Evolutionary conservation across 2,329 filamentous ascomycete genomes (phyloP).

Genomic region (Ascochyta lentis): DNA sequence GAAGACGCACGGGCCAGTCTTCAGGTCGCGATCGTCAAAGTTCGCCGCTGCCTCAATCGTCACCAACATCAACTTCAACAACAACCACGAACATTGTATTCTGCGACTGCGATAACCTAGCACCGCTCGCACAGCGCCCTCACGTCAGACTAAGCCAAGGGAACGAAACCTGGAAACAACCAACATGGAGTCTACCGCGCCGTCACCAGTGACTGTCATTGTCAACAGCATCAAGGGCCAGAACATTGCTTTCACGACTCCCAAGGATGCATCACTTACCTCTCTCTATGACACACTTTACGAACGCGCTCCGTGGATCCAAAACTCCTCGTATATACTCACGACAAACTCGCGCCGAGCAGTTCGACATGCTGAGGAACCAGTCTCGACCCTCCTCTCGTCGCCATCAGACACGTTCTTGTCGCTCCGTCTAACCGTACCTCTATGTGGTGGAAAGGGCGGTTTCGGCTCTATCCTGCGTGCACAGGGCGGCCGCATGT

Average conservation of each 20-base stretch:
- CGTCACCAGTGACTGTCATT: slow-evolving; percentile 62
- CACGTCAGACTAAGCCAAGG: too few species aligned
- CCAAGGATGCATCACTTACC: slow-evolving; percentile 69
- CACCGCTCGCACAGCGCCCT: neutral
- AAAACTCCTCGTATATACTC: slow-evolving; percentile 70
- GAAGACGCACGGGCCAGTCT: slow-evolving; percentile 15
- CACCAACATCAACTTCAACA: slow-evolving; percentile 4
- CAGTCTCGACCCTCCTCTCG: slow-evolving; percentile 69
- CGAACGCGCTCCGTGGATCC: slow-evolving; percentile 65
- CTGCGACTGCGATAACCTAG: neutral
- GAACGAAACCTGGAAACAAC: too few species aligned
- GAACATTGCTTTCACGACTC: slow-evolving; percentile 80
- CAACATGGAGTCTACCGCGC: slow-evolving; percentile 33
- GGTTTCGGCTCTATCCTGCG: slow-evolving; percentile 97
- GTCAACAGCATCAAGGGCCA: slow-evolving; percentile 85
- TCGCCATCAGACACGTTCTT: slow-evolving; percentile 70
- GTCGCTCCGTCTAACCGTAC: slow-evolving; percentile 78
- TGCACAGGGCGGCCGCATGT: slow-evolving; percentile 97
- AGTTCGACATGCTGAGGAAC: slow-evolving; percentile 61
- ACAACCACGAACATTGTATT: neutral
- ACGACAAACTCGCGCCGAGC: slow-evolving; percentile 82
- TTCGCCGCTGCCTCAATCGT: slow-evolving; percentile 6
- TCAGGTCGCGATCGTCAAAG: slow-evolving; percentile 4
- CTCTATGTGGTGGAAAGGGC: slow-evolving; percentile 91
- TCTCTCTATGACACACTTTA: slow-evolving; percentile 70